These are phyloP conservation scores for Cicer chorassanicum DNA, from an alignment of 306 rosid species.

Conservation along the genomic window DNA sequence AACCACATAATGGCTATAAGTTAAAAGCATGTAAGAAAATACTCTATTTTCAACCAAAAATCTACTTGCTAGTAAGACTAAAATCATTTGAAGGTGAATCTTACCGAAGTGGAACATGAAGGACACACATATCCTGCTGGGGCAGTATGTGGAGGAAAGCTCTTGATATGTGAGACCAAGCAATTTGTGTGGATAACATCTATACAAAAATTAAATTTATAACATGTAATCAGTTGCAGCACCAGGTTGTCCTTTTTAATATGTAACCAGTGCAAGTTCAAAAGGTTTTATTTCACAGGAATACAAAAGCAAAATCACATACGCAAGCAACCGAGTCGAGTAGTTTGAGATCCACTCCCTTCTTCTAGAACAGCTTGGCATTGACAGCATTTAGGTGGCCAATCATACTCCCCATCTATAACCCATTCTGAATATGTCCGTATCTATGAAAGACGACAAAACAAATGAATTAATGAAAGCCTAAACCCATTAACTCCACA, in stretches of 20 bases:
- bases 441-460: constrained; percentile 57
- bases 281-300: constrained; percentile 31
- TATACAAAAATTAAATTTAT: constrained; percentile 49
- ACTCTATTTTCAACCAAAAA: constrained; percentile 18
- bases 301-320: constrained; percentile 55
- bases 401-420: constrained; percentile 91
- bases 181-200: constrained; percentile 94
- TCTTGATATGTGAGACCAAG: constrained; percentile 87
- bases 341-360: constrained; percentile 71
- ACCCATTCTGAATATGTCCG: constrained; percentile 99
- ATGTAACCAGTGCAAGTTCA: constrained; percentile 40
- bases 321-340: constrained; percentile 98
- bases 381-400: constrained; percentile 94
- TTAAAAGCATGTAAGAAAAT: not conserved
- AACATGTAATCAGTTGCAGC: constrained; percentile 33
- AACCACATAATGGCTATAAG: constrained; percentile 21
- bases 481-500: constrained; percentile 42
- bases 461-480: constrained; percentile 13
- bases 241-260: constrained; percentile 25
- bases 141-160: constrained; percentile 91
- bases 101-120: constrained; percentile 84
- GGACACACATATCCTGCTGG: constrained; percentile 99
- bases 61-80: constrained; percentile 25
- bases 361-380: constrained; percentile 79
- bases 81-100: constrained; percentile 47